Evolutionary conservation across 306 rosid genomes (phyloP).

Genomic region (Medicago arabica): DNA sequence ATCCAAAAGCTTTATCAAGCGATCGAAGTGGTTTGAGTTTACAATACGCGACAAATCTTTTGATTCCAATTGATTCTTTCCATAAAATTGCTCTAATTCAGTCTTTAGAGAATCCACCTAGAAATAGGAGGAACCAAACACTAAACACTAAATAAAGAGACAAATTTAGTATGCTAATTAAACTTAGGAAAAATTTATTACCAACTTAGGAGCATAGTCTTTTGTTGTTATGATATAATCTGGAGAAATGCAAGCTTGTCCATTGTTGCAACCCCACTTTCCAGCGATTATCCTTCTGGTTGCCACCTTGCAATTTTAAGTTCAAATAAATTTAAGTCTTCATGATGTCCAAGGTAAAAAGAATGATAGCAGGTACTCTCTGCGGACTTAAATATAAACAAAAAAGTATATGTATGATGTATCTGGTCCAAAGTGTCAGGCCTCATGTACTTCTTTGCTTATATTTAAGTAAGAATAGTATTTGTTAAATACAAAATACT

Average conservation of each 20-base stretch:
- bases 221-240: slow-evolving; percentile 82
- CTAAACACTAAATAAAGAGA: slow-evolving; percentile 39
- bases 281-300: slow-evolving; percentile 84
- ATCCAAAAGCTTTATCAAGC: slow-evolving; percentile 83
- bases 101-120: slow-evolving; percentile 79
- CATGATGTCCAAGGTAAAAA: slow-evolving; percentile 34
- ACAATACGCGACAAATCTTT: slow-evolving; percentile 93
- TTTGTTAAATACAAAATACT: neutral
- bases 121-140: slow-evolving; percentile 40
- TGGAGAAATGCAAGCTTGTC: slow-evolving; percentile 93
- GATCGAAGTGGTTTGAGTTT: slow-evolving; percentile 81
- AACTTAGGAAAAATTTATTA: slow-evolving; percentile 46
- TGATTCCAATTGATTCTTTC: slow-evolving; percentile 80
- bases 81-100: slow-evolving; percentile 81
- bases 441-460: too few species aligned
- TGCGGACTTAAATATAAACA: too few species aligned
- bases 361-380: neutral
- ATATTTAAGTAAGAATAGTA: too few species aligned
- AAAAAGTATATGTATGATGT: too few species aligned
- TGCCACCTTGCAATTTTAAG: slow-evolving; percentile 64
- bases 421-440: too few species aligned
- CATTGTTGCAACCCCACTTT: slow-evolving; percentile 93
- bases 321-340: slow-evolving; percentile 35
- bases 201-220: slow-evolving; percentile 88
- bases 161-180: slow-evolving; percentile 29